phyloP scores from a whole-genome alignment of 129 eudicot genomes.

The Helianthus tuberosus region DNA sequence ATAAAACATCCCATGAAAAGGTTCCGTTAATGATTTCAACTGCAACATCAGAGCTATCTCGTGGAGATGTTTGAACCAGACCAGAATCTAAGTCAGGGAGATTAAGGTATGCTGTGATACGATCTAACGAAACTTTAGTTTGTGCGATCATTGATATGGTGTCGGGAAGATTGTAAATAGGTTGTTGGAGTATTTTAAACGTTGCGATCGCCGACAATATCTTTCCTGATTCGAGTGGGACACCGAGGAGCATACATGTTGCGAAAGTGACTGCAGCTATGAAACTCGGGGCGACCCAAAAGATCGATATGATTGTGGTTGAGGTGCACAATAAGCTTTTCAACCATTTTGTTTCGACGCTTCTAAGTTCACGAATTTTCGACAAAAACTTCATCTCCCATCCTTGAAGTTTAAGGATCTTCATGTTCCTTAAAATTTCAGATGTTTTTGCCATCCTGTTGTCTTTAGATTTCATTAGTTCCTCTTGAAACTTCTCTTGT shows the following conservation, averaged over 20 bases:
- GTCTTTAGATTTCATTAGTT: conserved; percentile 80
- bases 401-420: conserved; percentile 86
- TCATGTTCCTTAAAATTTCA: conserved; percentile 80
- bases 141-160: conserved; percentile 73
- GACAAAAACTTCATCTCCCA: conserved; percentile 93
- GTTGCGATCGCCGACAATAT: conserved; percentile 84
- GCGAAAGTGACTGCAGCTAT: conserved; percentile 75
- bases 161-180: conserved; percentile 82
- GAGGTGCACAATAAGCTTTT: conserved; percentile 47
- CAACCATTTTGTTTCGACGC: conserved; percentile 70
- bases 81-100: conserved; percentile 62
- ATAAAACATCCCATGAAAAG: conserved; percentile 67
- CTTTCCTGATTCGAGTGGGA: conserved; percentile 87
- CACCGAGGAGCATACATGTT: conserved; percentile 67
- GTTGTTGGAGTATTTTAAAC: conserved; percentile 80
- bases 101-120: conserved; percentile 67
- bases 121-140: conserved; percentile 94
- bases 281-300: conserved; percentile 84
- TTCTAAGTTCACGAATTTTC: conserved; percentile 53
- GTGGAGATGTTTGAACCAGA: conserved; percentile 56
- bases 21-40: conserved; percentile 63
- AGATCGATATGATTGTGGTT: conserved; percentile 51
- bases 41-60: conserved; percentile 45
- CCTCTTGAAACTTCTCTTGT: conserved; percentile 65
- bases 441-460: conserved; percentile 79